A percentile compares a stretch with the other conserved stretches of the same genome.
These are phyloP conservation scores for Brassica carinata DNA, from an alignment of 345 rosid species.

Conservation along the genomic window DNA sequence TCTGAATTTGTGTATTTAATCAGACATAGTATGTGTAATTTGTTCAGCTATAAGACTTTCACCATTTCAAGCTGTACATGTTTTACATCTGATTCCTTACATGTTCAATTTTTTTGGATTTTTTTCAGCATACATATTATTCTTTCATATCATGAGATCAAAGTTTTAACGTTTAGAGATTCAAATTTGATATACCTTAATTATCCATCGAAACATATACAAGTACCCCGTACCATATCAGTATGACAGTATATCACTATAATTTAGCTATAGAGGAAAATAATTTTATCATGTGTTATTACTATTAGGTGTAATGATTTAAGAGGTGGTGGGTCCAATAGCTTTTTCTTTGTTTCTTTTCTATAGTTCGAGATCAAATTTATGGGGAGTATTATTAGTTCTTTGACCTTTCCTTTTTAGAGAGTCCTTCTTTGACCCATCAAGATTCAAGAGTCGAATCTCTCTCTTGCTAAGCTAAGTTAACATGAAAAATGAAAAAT, in stretches of 20 bases:
- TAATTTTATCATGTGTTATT: conserved; percentile 25
- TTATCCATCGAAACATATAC: not conserved
- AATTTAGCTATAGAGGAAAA: conserved; percentile 14
- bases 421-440: conserved; percentile 45
- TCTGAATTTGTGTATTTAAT: not conserved
- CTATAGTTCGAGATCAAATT: conserved; percentile 44
- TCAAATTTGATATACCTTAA: not conserved
- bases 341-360: conserved; percentile 45
- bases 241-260: not conserved
- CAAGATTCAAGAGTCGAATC: conserved; percentile 33
- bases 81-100: not conserved
- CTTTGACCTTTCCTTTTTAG: conserved; percentile 48
- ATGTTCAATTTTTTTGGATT: not conserved
- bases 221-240: not conserved
- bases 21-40: not conserved
- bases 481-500: conserved; percentile 8
- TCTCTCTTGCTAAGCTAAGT: conserved; percentile 40
- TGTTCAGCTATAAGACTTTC: not conserved
- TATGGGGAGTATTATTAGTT: conserved; percentile 47
- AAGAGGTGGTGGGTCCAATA: conserved; percentile 44
- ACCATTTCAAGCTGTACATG: not conserved
- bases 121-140: not conserved
- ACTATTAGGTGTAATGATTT: conserved; percentile 43
- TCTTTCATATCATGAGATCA: not conserved
- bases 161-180: not conserved